A percentile compares a stretch with the other conserved stretches of the same genome.
phyloP scores from a whole-genome alignment of 257 asterid genomes.

The Misopates orontium region DNA sequence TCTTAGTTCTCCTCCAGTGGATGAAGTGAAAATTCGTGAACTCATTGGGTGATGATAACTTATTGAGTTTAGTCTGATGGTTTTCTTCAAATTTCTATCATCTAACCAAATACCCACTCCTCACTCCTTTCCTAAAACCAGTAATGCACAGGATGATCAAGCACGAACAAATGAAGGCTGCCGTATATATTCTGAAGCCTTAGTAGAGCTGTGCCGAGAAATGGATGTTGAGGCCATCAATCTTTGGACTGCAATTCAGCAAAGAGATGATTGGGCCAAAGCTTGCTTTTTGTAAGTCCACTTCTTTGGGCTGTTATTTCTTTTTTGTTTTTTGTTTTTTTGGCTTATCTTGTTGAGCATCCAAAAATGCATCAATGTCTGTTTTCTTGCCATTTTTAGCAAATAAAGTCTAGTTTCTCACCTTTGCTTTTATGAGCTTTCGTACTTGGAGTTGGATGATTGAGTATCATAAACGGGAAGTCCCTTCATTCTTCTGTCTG shows the following conservation, averaged over 20 bases:
- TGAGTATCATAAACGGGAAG: too few species aligned
- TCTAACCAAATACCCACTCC: background rate
- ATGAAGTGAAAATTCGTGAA: conserved; percentile 53
- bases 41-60: conserved; percentile 42
- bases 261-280: conserved; percentile 46
- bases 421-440: too few species aligned
- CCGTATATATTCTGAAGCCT: conserved; percentile 53
- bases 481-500: too few species aligned
- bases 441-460: too few species aligned
- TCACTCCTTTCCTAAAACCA: conserved; percentile 20
- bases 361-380: too few species aligned
- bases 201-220: conserved; percentile 51
- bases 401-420: too few species aligned
- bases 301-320: too few species aligned
- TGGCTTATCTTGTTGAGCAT: background rate
- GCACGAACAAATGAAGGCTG: conserved; percentile 53
- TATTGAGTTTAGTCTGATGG: background rate
- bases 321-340: background rate
- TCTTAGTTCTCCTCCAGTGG: conserved; percentile 72
- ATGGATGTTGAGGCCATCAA: conserved; percentile 51
- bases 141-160: conserved; percentile 45
- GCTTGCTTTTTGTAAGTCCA: conserved; percentile 51
- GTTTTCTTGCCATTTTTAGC: too few species aligned
- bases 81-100: conserved; percentile 5
- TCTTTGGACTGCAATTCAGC: conserved; percentile 54